Percentiles rank a stretch among this genome's conserved stretches.
phyloP scores from a whole-genome alignment of 2,329 filamentous ascomycete species.

The Colletotrichum sp. region DNA sequence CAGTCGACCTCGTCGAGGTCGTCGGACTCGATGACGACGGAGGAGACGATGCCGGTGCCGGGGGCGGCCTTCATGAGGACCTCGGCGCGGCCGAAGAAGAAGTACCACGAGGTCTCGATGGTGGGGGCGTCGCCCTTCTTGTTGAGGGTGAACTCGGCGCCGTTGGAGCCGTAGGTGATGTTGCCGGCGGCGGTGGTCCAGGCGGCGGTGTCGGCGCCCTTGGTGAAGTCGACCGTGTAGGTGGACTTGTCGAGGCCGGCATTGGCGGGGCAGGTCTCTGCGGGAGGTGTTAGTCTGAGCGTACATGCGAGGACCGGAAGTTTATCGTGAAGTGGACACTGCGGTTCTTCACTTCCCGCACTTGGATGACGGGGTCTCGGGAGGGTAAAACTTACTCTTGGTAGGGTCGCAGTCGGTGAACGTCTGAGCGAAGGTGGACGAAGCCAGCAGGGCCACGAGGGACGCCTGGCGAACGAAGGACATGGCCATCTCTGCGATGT shows the following conservation, averaged over 20 bases:
- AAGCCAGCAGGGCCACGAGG: slow-evolving; percentile 14
- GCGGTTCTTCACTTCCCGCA: not conserved
- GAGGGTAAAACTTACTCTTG: slow-evolving; percentile 13
- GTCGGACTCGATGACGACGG: slow-evolving; percentile 77
- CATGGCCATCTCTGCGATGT: slow-evolving; percentile 2
- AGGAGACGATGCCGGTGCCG: slow-evolving; percentile 73
- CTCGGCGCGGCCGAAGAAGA: slow-evolving; percentile 83
- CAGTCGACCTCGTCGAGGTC: slow-evolving; percentile 83
- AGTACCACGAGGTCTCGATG: slow-evolving; percentile 76
- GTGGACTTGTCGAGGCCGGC: slow-evolving; percentile 65
- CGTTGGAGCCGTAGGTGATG: slow-evolving; percentile 29
- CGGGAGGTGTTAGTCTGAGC: not conserved
- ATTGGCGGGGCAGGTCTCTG: slow-evolving; percentile 62
- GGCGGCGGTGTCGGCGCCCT: slow-evolving; percentile 56
- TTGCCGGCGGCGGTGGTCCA: slow-evolving; percentile 29
- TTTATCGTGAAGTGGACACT: not conserved
- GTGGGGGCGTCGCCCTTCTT: slow-evolving; percentile 61
- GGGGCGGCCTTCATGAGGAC: slow-evolving; percentile 53
- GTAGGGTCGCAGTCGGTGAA: slow-evolving; percentile 20
- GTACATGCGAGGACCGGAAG: not conserved
- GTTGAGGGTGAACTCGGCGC: slow-evolving; percentile 58
- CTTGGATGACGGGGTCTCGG: not conserved
- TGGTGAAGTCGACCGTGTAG: slow-evolving; percentile 66
- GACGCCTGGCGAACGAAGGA: slow-evolving; percentile 21
- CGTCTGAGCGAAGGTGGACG: slow-evolving; percentile 14